Base-by-base conservation (phyloP, 2,329 filamentous ascomycete species). In the Drechslerella stenobrocha region DNA sequence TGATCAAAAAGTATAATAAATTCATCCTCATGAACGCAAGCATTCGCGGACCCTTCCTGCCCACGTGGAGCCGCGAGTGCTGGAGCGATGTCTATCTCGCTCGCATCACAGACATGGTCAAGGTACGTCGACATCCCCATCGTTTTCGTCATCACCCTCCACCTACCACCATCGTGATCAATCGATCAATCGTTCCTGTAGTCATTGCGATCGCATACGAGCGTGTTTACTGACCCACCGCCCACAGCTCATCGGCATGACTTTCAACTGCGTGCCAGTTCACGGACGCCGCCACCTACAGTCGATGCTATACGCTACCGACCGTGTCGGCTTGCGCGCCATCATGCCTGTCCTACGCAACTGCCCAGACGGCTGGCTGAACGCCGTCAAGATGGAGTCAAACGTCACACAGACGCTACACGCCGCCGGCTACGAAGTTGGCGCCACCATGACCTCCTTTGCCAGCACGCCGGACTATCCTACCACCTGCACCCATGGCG, bases 241-340 rank as follows among this genome's bases (percentile, higher is more conserved):
- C 24, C 13, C 40, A 45, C 50, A 78, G 76, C 73, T 78, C 22
- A 75, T 78, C 6, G 77, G 77, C 8, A 76, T 76, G 72, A 75
- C 76, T 0, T 72, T 72, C 26, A 77, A 75, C 70, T 78, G 77
- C 72, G 58, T 67, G 6, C 76, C 76, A 2, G 23, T 32, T 1
- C 28, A 37, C 7, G 52, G 52, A 3, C 59, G 66, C 5, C 74
- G 74, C 40, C 76, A 77, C 65, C 69, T 77, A 1, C 76, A 78
- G 69, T 75, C 76, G 37, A 77, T 76, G 74, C 73, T 78, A 51
- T 75, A 73, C 71, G 76, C 77, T 7, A 78, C 77, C 5, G 77
- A 78, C 72, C 50, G 69, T 11, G 66, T 74, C n/a, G 77, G 77
- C 70, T 77, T 78, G 61, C 69, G 71, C 6, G 47, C 76, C 23